A percentile compares a stretch with the other conserved stretches of the same genome.
Conservation (phyloP, 2,329 filamentous ascomycete genomes). For the Fusarium beomiforme region DNA sequence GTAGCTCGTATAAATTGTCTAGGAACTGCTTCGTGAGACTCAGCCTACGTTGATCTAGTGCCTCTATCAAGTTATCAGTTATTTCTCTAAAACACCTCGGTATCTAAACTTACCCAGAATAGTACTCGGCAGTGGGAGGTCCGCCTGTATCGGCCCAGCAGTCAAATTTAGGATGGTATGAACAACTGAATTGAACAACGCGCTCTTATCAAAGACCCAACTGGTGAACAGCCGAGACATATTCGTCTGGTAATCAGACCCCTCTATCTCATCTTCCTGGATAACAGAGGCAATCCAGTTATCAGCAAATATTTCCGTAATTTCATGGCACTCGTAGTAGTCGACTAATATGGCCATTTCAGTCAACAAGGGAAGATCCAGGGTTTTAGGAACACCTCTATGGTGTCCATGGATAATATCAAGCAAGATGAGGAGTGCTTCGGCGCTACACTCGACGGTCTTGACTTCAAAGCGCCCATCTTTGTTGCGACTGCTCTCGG, state of each 20-base stretch:
- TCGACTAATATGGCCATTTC: conserved; percentile 42
- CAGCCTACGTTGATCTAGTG: rapidly evolving
- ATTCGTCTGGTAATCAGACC: rapidly evolving
- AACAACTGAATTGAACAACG: not conserved
- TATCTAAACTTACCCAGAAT: not conserved
- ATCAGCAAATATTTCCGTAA: not conserved
- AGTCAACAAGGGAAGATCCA: conserved; percentile 20
- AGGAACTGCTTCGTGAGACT: rapidly evolving
- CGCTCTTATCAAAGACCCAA: rapidly evolving
- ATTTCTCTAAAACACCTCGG: too few relatives aligned
- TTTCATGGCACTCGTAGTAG: conserved; percentile 41
- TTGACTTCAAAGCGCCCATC: not conserved
- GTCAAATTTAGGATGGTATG: rapidly evolving
- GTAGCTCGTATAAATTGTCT: rapidly evolving
- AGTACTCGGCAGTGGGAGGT: rapidly evolving
- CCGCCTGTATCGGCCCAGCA: rapidly evolving
- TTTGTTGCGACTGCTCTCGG: rapidly evolving
- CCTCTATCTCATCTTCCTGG: rapidly evolving
- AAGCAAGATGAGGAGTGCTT: conserved; percentile 36
- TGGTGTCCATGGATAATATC: conserved; percentile 40
- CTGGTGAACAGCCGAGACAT: not conserved
- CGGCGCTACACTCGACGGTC: conserved; percentile 19
- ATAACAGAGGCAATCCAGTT: not conserved
- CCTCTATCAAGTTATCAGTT: rapidly evolving
- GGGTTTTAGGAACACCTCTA: conserved; percentile 3